phyloP scores from a whole-genome alignment of 2,329 filamentous ascomycete species.

The Balansia obtecta region DNA sequence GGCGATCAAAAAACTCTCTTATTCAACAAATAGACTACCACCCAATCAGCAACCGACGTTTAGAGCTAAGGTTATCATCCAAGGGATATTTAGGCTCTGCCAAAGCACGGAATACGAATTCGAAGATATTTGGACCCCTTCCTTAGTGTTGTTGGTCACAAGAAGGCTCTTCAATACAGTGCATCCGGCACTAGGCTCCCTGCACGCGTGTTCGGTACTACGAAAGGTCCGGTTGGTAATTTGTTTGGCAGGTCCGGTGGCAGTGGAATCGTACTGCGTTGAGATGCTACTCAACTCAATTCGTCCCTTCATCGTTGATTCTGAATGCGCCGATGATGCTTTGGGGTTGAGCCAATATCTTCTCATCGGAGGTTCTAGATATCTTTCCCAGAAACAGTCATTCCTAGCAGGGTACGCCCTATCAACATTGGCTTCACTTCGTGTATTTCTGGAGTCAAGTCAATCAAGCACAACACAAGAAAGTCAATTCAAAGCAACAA shows the following conservation, averaged over 20 bases:
- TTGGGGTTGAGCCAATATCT: slow-evolving; percentile 81
- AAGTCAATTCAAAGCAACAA: slow-evolving; percentile 65
- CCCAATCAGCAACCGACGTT: slow-evolving; percentile 81
- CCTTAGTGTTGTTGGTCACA: slow-evolving; percentile 60
- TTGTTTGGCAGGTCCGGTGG: slow-evolving; percentile 60
- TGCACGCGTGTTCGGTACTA: slow-evolving; percentile 77
- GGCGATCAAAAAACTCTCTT: slow-evolving; percentile 56
- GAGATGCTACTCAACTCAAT: slow-evolving; percentile 83
- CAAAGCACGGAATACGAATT: slow-evolving; percentile 55
- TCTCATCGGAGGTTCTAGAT: slow-evolving; percentile 50
- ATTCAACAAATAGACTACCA: slow-evolving; percentile 54
- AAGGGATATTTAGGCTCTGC: slow-evolving; percentile 69
- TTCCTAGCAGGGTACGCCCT: slow-evolving; percentile 75
- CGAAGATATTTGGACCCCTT: slow-evolving; percentile 59
- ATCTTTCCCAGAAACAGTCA: slow-evolving; percentile 53
- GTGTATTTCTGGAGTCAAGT: slow-evolving; percentile 60
- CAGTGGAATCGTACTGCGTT: slow-evolving; percentile 67
- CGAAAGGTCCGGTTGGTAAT: slow-evolving; percentile 76
- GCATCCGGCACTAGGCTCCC: slow-evolving; percentile 68
- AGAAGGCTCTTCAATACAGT: slow-evolving; percentile 71
- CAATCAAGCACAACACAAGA: slow-evolving; percentile 77
- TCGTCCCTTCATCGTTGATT: slow-evolving; percentile 65
- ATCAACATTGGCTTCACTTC: slow-evolving; percentile 66
- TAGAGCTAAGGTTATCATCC: slow-evolving; percentile 60
- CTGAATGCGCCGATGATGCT: slow-evolving; percentile 82